Evolutionary conservation across 2,329 filamentous ascomycete species (phyloP), one percentile per base, ranked within the genome.

Genomic region (Aspergillus sclerotialis): DNA sequence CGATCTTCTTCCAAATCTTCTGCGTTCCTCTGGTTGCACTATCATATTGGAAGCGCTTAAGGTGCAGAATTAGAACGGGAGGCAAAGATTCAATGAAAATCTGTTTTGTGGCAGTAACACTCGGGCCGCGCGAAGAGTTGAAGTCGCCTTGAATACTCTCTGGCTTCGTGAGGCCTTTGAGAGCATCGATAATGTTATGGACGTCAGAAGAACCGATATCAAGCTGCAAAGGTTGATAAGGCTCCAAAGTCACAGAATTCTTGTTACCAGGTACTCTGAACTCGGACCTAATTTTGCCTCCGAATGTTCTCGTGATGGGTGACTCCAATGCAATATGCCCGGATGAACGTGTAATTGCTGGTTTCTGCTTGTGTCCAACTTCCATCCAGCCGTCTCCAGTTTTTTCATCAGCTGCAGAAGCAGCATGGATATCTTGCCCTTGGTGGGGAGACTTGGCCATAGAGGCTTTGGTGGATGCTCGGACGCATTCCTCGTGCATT

Each of bases 1-100:
- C 90, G 38, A 98, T 74, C 67, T 90, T 94, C 69, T 96, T 98
- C 86, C 90, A 95, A 44, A 96, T 94, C 70, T 98, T 98, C 53
- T 94, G 83, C 1, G 88, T 94, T 15, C 88, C 88, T 28, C 69
- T 69, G 5, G 82, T 84, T 38, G 82, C 77, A 41, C 80, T 85
- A 52, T 96, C 88, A 51, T 94, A 96, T 52, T 95, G 87, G 71
- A 98, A 98, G 28, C 92, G 86, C 67, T 98, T 98, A 27, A 98
- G 73, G 55, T 98, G 92, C 7, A 98, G 74, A 35, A 96, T 94
- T 9, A 98, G 75, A 4, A 96, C 85, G 1, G 88, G 86, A 1
- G 92, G 92, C 11, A 96, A 70, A 1, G 80, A 85, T 52, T 96
- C 90, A 43, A 98, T 94, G 48, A 93, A 88, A 2, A 94, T 81